These are phyloP conservation scores for Elaeis guineensis DNA, from an alignment of 176 grass and related monocot genomes.

Conservation along the genomic window DNA sequence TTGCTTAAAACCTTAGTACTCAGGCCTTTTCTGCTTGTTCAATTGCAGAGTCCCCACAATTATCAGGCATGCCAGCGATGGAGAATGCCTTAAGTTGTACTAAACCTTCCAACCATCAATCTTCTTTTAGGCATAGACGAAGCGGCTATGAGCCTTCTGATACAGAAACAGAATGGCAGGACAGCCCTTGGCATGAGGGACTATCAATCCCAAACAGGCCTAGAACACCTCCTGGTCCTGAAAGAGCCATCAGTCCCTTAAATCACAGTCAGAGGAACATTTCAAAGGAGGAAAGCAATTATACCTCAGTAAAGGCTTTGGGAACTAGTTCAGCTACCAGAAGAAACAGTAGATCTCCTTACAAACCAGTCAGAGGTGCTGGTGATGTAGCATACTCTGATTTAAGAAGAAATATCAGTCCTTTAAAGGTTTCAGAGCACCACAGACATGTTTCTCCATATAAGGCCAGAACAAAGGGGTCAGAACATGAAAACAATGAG, in stretches of 20 bases:
- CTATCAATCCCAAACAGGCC: constrained; percentile 29
- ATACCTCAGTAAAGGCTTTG: neutral
- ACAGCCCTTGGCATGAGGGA: constrained; percentile 64
- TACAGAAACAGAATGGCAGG: constrained; percentile 41
- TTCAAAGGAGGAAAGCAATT: constrained; percentile 7
- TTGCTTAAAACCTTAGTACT: no score
- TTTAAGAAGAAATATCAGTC: constrained; percentile 20
- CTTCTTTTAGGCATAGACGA: no score
- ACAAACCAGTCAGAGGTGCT: constrained; percentile 15
- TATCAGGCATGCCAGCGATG: no score
- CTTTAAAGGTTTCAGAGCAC: no score
- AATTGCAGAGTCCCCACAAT: no score
- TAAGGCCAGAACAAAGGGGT: constrained; percentile 29
- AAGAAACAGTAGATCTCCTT: constrained; percentile 36
- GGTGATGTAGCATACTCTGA: constrained; percentile 7
- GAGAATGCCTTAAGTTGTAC: no score
- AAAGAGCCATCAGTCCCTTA: constrained; percentile 16
- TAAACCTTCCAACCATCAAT: no score
- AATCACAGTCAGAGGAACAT: neutral
- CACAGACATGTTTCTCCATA: constrained; percentile 20
- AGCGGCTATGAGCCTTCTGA: no score
- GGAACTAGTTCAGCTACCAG: constrained; percentile 12
- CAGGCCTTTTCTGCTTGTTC: no score
- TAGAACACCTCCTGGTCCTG: constrained; percentile 31
- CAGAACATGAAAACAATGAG: constrained; percentile 25